A percentile compares a stretch with the other conserved stretches of the same genome.
Conservation (phyloP, 257 asterid species). For the Linderniella brevidens region DNA sequence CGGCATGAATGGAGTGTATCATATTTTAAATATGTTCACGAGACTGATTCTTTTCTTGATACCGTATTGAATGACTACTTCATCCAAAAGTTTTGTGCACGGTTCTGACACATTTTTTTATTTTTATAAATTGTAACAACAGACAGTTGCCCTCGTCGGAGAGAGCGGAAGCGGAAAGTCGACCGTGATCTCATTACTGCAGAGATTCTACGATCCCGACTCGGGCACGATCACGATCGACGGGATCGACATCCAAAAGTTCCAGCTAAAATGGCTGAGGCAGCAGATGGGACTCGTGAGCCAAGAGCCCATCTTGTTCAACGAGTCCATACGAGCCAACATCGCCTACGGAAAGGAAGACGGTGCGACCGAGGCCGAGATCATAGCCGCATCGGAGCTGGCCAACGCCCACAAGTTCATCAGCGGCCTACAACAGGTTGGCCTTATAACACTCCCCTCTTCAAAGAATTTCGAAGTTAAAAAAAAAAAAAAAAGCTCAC, state of each 20-base stretch:
- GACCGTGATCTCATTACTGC: slow-evolving; percentile 54
- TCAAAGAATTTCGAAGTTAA: no score
- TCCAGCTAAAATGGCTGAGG: slow-evolving; percentile 72
- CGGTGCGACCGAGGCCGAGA: slow-evolving; percentile 63
- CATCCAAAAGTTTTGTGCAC: no score
- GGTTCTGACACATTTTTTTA: no score
- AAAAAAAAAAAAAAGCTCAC: no score
- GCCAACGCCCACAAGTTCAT: slow-evolving; percentile 89
- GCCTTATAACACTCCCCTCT: no score
- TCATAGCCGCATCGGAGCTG: slow-evolving; percentile 52
- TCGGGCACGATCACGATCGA: slow-evolving; percentile 54
- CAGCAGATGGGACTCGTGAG: slow-evolving; percentile 92
- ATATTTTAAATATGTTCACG: no score
- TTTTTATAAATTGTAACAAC: no score
- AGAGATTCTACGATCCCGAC: slow-evolving; percentile 72
- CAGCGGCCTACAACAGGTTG: slow-evolving; percentile 30
- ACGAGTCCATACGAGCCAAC: slow-evolving; percentile 69
- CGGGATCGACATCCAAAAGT: slow-evolving; percentile 54
- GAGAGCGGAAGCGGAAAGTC: slow-evolving; percentile 96
- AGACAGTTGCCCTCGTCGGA: slow-evolving; percentile 84
- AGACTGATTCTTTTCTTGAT: no score
- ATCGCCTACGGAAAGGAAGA: slow-evolving; percentile 74
- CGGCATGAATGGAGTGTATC: no score
- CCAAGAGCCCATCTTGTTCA: slow-evolving; percentile 74
- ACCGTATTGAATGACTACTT: no score